phyloP scores from a whole-genome alignment of 2,329 filamentous ascomycete species.

The Fusarium napiforme region DNA sequence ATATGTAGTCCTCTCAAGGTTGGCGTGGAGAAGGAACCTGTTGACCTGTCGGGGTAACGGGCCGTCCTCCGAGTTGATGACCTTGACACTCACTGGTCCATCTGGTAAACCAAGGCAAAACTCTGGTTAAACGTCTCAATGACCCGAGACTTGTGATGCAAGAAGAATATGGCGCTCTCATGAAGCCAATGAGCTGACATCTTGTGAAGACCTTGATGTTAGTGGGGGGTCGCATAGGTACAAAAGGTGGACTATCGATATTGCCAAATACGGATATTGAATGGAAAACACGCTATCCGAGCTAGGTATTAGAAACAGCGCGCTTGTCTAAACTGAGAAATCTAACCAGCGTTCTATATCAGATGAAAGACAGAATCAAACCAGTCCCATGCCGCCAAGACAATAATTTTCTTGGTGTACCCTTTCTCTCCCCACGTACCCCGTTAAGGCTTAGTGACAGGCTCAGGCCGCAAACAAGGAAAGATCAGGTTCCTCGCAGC shows the following conservation, averaged over 20 bases:
- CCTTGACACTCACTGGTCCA: background rate
- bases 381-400: background rate
- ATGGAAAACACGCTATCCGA: background rate
- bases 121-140: background rate
- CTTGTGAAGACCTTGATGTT: fast-evolving
- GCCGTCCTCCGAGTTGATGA: fast-evolving
- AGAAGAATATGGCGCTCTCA: too few species aligned
- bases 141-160: background rate
- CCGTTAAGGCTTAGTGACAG: background rate
- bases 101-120: slow-evolving; percentile 9
- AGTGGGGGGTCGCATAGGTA: background rate
- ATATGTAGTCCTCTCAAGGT: background rate
- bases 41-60: background rate
- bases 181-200: background rate
- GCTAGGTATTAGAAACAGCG: background rate
- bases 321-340: background rate
- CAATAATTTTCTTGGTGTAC: too few species aligned
- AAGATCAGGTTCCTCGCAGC: background rate
- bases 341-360: background rate
- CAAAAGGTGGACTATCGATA: background rate
- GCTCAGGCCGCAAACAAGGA: slow-evolving; percentile 1
- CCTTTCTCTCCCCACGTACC: too few species aligned
- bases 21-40: fast-evolving
- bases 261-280: background rate
- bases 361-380: background rate